phyloP scores from a whole-genome alignment of 1,139 yeast species.

The Candida smagusa region DNA sequence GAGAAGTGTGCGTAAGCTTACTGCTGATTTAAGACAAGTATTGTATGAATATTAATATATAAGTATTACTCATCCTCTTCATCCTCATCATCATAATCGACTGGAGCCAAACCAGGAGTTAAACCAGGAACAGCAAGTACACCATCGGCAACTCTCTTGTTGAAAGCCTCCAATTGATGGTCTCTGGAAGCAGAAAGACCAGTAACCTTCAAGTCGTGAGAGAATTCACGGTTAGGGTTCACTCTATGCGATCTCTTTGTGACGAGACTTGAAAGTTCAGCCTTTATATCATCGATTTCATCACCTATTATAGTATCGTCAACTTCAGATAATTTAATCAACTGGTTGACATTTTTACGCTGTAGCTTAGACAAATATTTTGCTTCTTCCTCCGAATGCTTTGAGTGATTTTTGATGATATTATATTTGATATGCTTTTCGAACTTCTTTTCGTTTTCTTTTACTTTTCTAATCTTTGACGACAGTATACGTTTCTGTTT shows the following conservation, averaged over 20 bases:
- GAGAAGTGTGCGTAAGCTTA: conserved; percentile 70
- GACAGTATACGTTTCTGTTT: conserved; percentile 28
- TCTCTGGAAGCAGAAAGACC: conserved; percentile 13
- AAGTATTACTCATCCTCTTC: conserved; percentile 32
- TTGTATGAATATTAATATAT: conserved; percentile 48
- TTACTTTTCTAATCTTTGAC: conserved; percentile 32
- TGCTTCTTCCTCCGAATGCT: conserved; percentile 39
- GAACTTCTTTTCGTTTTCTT: conserved; percentile 37
- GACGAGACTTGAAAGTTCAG: conserved; percentile 30
- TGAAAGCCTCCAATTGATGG: conserved; percentile 38
- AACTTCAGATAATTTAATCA: conserved; percentile 43
- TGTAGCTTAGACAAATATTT: conserved; percentile 49
- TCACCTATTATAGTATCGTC: conserved; percentile 41
- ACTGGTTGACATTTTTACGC: conserved; percentile 44
- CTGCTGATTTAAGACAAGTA: conserved; percentile 76
- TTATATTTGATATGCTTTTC: conserved; percentile 50
- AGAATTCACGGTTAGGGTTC: conserved; percentile 13
- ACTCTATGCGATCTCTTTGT: conserved; percentile 22
- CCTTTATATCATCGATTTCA: conserved; percentile 44
- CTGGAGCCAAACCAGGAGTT: conserved; percentile 92
- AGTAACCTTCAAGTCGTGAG: conserved; percentile 8
- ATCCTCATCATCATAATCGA: conserved; percentile 55
- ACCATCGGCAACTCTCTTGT: conserved; percentile 42
- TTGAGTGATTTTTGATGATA: conserved; percentile 43
- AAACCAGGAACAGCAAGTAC: conserved; percentile 59